These are phyloP conservation scores for Acarospora socialis DNA, from an alignment of 2,329 filamentous ascomycete genomes.

Conservation along the genomic window DNA sequence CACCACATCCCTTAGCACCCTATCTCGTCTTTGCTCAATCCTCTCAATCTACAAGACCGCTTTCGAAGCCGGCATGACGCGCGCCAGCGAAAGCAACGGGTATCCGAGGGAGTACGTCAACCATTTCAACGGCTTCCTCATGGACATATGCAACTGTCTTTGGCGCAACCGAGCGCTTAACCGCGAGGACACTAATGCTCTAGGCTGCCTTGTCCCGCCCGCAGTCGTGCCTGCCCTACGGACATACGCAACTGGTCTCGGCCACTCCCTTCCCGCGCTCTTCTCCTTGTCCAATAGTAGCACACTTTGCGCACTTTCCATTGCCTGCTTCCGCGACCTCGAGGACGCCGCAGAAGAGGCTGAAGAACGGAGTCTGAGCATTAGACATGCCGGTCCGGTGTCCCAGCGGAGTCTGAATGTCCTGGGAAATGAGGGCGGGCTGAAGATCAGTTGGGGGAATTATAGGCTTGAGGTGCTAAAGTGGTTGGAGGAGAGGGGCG, in stretches of 20 bases:
- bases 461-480: conserved; percentile 60
- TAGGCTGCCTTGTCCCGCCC: conserved; percentile 37
- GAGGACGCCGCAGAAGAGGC: conserved; percentile 30
- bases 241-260: conserved; percentile 27
- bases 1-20: conserved; percentile 44
- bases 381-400: conserved; percentile 40
- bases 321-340: conserved; percentile 32
- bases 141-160: conserved; percentile 73
- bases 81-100: conserved; percentile 14
- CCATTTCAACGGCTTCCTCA: conserved; percentile 68
- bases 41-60: conserved; percentile 59
- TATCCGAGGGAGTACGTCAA: conserved; percentile 49
- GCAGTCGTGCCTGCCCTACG: conserved; percentile 31
- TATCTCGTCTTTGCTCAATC: conserved; percentile 55
- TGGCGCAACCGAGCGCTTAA: conserved; percentile 65
- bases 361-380: conserved; percentile 15
- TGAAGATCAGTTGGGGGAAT: conserved; percentile 55
- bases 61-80: conserved; percentile 48
- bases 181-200: conserved; percentile 44
- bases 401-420: conserved; percentile 50
- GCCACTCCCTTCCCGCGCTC: conserved; percentile 25
- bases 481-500: conserved; percentile 49
- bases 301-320: conserved; percentile 31
- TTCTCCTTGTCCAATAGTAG: conserved; percentile 36
- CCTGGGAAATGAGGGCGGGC: conserved; percentile 51